phyloP scores from a whole-genome alignment of 1,139 yeast species.

The Taphrina pruni region DNA sequence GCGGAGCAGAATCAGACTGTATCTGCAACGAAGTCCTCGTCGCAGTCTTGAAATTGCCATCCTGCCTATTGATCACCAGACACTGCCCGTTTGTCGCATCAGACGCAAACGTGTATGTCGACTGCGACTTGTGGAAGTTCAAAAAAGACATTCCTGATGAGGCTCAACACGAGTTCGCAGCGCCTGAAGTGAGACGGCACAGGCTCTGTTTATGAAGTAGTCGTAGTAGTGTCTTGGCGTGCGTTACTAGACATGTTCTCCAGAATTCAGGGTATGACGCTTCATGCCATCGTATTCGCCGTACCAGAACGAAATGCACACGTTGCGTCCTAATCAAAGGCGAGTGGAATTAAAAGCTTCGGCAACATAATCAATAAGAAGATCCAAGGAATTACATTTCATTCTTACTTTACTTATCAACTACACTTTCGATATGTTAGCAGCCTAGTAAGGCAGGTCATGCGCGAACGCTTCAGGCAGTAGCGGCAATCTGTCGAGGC shows the following conservation, averaged over 20 bases:
- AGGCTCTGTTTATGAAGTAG: too few relatives aligned
- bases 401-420: conserved; percentile 9
- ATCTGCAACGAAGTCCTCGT: conserved; percentile 15
- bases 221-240: too few relatives aligned
- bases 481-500: conserved; percentile 36
- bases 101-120: conserved; percentile 27
- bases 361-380: too few relatives aligned
- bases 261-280: too few relatives aligned
- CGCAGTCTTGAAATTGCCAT: conserved; percentile 27
- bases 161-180: too few relatives aligned
- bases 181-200: too few relatives aligned
- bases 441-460: background rate
- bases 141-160: background rate
- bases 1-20: conserved; percentile 43
- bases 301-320: too few relatives aligned
- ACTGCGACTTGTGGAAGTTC: conserved; percentile 10
- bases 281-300: too few relatives aligned
- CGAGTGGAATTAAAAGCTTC: too few relatives aligned
- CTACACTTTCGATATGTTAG: conserved; percentile 2
- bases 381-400: background rate
- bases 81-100: conserved; percentile 28
- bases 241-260: too few relatives aligned
- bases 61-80: conserved; percentile 21
- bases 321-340: too few relatives aligned
- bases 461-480: conserved; percentile 6